These are phyloP conservation scores for Chaetomium olivaceum DNA, from an alignment of 2,329 filamentous ascomycete genomes.

Conservation along the genomic window DNA sequence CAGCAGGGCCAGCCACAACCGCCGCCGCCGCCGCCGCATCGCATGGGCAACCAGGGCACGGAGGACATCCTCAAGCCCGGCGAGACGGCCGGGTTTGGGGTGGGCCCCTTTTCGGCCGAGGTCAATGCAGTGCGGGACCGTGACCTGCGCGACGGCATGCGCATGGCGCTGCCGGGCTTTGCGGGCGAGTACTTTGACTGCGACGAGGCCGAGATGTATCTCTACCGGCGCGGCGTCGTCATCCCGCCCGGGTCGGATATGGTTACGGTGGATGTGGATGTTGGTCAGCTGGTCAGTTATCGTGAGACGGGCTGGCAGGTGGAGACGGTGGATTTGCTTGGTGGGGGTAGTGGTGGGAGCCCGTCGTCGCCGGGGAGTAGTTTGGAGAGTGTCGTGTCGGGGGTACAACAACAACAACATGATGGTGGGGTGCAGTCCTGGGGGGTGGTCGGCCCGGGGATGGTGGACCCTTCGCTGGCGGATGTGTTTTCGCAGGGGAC, in stretches of 20 bases:
- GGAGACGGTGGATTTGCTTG: neutral
- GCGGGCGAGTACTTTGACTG: constrained; percentile 76
- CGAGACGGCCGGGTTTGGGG: constrained; percentile 42
- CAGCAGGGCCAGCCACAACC: neutral
- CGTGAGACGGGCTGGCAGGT: neutral
- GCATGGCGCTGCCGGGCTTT: constrained; percentile 60
- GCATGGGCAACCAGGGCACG: constrained; percentile 43
- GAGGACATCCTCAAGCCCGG: constrained; percentile 34
- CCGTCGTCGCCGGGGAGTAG: neutral
- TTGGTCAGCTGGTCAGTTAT: constrained; percentile 40
- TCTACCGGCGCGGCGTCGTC: constrained; percentile 62
- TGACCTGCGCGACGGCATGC: constrained; percentile 49
- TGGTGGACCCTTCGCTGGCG: constrained; percentile 5
- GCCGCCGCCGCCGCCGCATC: neutral
- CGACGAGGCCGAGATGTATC: constrained; percentile 74
- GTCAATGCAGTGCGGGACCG: constrained; percentile 46
- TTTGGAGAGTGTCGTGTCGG: neutral
- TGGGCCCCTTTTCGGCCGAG: constrained; percentile 50
- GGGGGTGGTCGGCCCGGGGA: neutral
- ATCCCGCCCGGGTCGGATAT: constrained; percentile 63
- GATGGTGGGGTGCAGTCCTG: neutral
- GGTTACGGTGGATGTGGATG: constrained; percentile 58
- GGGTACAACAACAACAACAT: neutral
- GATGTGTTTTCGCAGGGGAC: neutral
- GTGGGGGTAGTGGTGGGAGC: neutral